phyloP scores from a whole-genome alignment of 805 yeast genomes.

The Saturnispora sekii region DNA sequence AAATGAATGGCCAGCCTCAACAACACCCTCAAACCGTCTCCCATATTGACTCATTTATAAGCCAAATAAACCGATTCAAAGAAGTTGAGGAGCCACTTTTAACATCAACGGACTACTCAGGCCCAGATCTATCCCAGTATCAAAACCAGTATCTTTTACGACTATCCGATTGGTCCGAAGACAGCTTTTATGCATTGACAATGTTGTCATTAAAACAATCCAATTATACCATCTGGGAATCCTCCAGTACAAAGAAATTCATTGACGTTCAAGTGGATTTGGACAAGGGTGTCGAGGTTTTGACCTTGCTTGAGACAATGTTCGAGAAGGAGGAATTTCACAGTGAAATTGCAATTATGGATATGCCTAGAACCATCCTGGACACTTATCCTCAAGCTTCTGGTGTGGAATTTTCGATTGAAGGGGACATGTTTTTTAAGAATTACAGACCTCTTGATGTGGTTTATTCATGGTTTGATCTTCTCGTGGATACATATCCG shows the following conservation, averaged over 20 bases:
- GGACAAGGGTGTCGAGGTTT: slow-evolving; percentile 18
- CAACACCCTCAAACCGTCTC: no score
- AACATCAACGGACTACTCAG: no score
- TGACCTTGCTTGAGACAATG: slow-evolving; percentile 7
- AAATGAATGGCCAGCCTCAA: no score
- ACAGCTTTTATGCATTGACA: slow-evolving; percentile 12
- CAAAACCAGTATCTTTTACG: slow-evolving; percentile 36
- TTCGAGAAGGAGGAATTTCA: slow-evolving; percentile 15
- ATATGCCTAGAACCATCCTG: slow-evolving; percentile 45
- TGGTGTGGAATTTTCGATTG: slow-evolving; percentile 3
- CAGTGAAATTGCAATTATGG: slow-evolving; percentile 39
- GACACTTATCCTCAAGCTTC: slow-evolving; percentile 40
- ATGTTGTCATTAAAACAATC: slow-evolving; percentile 17
- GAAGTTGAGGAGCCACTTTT: not conserved
- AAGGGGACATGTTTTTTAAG: slow-evolving; percentile 52
- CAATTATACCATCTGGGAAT: slow-evolving; percentile 41
- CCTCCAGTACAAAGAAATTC: slow-evolving; percentile 29
- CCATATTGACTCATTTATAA: no score
- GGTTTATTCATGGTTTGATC: slow-evolving; percentile 63
- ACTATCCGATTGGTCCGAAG: slow-evolving; percentile 24
- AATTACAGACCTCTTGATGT: slow-evolving; percentile 60
- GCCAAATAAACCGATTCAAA: not conserved
- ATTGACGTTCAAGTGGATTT: slow-evolving; percentile 35
- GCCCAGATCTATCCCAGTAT: not conserved
- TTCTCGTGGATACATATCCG: slow-evolving; percentile 53